These are phyloP conservation scores for Solanum tarapatanum DNA, from an alignment of 257 asterid species.

Conservation along the genomic window DNA sequence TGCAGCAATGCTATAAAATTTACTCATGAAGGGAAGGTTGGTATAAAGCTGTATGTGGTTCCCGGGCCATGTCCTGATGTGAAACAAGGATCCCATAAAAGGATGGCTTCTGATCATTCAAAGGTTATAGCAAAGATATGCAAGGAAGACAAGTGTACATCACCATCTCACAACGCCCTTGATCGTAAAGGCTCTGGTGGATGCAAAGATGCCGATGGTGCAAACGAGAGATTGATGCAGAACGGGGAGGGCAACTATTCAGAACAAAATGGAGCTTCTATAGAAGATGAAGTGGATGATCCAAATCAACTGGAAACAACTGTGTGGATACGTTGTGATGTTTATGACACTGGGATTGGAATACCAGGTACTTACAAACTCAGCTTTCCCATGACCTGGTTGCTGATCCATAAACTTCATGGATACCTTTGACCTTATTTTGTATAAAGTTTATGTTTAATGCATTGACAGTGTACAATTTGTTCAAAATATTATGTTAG, in stretches of 20 bases:
- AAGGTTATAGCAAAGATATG: conserved; percentile 4
- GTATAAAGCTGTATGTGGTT: conserved; percentile 63
- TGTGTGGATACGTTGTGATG: conserved; percentile 83
- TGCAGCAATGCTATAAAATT: conserved; percentile 83
- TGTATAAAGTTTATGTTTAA: not conserved
- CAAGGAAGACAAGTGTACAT: conserved; percentile 17
- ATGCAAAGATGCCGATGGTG: conserved; percentile 2
- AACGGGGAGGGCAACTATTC: conserved; percentile 12
- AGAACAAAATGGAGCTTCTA: conserved; percentile 9
- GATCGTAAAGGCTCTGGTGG: not conserved
- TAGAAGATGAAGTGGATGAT: conserved; percentile 20
- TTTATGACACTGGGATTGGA: conserved; percentile 82
- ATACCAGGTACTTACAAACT: conserved; percentile 54
- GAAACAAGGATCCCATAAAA: conserved; percentile 19
- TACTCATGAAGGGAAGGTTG: conserved; percentile 88
- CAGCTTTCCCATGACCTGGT: not conserved
- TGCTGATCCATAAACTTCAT: not conserved
- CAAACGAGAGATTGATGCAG: not conserved
- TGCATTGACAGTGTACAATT: not conserved
- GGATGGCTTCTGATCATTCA: conserved; percentile 6
- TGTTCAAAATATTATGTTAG: not conserved
- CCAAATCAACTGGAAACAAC: conserved; percentile 30
- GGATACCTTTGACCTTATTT: not conserved
- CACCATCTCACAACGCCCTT: conserved; percentile 7
- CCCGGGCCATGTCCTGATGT: conserved; percentile 22